These are phyloP conservation scores for Boletus eberwhitei DNA, from an alignment of 768 basidiomycete species.

Conservation along the genomic window DNA sequence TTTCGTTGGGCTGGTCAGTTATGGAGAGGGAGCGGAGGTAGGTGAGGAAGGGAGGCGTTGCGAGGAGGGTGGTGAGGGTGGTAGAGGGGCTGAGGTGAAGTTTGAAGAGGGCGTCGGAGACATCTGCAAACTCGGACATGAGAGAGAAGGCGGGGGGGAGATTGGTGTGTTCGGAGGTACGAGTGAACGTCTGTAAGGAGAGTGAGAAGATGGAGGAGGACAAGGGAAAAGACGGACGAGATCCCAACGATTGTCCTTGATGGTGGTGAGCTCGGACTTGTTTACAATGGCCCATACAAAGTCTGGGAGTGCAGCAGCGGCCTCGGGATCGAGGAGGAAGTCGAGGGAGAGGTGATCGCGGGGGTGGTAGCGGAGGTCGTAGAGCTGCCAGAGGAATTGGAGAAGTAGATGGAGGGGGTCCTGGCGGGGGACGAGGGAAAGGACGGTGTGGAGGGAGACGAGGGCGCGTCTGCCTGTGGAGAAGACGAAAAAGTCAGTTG, in stretches of 20 bases:
- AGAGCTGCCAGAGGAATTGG: conserved; percentile 58
- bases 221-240: conserved; percentile 52
- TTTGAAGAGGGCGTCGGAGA: conserved; percentile 77
- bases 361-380: conserved; percentile 73
- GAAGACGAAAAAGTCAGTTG: conserved; percentile 79
- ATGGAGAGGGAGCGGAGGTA: conserved; percentile 88
- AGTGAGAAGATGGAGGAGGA: not conserved
- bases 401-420: conserved; percentile 67
- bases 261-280: conserved; percentile 70
- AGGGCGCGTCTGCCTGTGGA: conserved; percentile 83
- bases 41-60: conserved; percentile 59
- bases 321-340: conserved; percentile 58
- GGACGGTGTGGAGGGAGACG: conserved; percentile 73
- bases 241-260: conserved; percentile 80
- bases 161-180: conserved; percentile 60
- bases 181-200: conserved; percentile 71
- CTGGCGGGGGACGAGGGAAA: conserved; percentile 79
- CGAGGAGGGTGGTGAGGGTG: conserved; percentile 55
- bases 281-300: conserved; percentile 84
- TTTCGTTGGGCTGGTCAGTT: conserved; percentile 79
- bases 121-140: conserved; percentile 88
- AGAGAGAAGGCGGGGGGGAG: conserved; percentile 64
- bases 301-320: conserved; percentile 44
- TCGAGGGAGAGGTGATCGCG: conserved; percentile 73
- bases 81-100: conserved; percentile 34